Evolutionary conservation across 2,329 filamentous ascomycete genomes (phyloP).

Genomic region (Neophaeococcomyces mojaviensis): DNA sequence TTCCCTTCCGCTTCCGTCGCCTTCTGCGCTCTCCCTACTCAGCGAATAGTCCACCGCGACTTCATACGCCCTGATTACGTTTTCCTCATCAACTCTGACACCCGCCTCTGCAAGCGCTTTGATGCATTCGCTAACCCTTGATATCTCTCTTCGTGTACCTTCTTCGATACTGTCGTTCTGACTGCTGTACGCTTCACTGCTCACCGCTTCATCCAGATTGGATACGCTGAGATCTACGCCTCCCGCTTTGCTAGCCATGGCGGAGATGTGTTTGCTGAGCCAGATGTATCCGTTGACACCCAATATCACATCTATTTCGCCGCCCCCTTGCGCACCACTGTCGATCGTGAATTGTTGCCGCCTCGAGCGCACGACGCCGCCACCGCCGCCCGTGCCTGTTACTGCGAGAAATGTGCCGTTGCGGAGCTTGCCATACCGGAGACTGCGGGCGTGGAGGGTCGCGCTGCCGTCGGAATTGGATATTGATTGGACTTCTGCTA

Average conservation of each 20-base stretch:
- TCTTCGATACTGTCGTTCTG: conserved; percentile 81
- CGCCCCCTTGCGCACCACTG: conserved; percentile 38
- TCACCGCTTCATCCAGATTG: conserved; percentile 78
- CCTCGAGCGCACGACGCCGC: conserved; percentile 73
- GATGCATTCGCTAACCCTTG: conserved; percentile 72
- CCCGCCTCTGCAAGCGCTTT: conserved; percentile 74
- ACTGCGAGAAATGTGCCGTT: conserved; percentile 88
- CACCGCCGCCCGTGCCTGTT: conserved; percentile 65
- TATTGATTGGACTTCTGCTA: conserved; percentile 89
- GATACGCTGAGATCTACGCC: conserved; percentile 56
- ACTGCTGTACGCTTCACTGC: conserved; percentile 80
- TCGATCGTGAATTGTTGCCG: conserved; percentile 78
- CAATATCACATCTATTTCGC: conserved; percentile 72
- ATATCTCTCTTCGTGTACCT: conserved; percentile 79
- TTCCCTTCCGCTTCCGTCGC: conserved; percentile 22
- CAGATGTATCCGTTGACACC: conserved; percentile 97
- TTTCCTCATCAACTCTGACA: conserved; percentile 81
- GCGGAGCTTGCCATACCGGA: conserved; percentile 91
- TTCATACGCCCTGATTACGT: conserved; percentile 72
- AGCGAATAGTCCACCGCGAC: conserved; percentile 64
- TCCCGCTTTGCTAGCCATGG: conserved; percentile 33
- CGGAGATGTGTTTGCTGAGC: conserved; percentile 71
- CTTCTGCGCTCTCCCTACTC: conserved; percentile 32
- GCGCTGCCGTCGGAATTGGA: conserved; percentile 73
- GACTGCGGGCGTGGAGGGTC: conserved; percentile 75